Percentiles rank a stretch among this genome's conserved stretches.
Conservation (phyloP, 441 rosid species). For the Capsella rubella region DNA sequence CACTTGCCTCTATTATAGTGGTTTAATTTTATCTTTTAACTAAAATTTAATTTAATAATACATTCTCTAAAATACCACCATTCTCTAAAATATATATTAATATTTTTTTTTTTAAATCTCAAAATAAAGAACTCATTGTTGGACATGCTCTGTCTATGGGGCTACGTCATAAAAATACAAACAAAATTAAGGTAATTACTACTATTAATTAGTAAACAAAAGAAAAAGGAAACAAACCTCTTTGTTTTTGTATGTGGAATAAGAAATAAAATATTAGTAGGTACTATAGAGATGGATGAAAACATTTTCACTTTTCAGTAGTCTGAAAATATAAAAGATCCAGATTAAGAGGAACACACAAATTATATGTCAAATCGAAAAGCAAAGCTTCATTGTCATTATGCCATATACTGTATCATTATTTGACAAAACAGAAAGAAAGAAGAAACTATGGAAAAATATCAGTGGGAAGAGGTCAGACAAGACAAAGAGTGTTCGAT, state of each 20-base stretch:
- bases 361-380: not conserved
- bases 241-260: not conserved
- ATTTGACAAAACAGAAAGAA: not conserved
- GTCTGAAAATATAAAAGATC: not conserved
- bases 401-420: not conserved
- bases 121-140: too few relatives aligned
- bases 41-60: too few relatives aligned
- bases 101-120: too few relatives aligned
- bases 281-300: not conserved
- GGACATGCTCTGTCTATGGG: too few relatives aligned
- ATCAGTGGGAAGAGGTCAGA: slow-evolving; percentile 34
- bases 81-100: too few relatives aligned
- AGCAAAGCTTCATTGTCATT: not conserved
- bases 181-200: too few relatives aligned
- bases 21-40: too few relatives aligned
- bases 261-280: not conserved
- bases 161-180: too few relatives aligned
- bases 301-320: not conserved
- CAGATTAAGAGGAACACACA: not conserved
- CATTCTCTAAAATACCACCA: too few relatives aligned
- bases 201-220: not conserved
- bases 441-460: not conserved
- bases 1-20: too few relatives aligned
- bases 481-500: not conserved
- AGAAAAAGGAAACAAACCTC: not conserved